phyloP scores from a whole-genome alignment of 768 basidiomycete species.

The Phylloporus sp. region DNA sequence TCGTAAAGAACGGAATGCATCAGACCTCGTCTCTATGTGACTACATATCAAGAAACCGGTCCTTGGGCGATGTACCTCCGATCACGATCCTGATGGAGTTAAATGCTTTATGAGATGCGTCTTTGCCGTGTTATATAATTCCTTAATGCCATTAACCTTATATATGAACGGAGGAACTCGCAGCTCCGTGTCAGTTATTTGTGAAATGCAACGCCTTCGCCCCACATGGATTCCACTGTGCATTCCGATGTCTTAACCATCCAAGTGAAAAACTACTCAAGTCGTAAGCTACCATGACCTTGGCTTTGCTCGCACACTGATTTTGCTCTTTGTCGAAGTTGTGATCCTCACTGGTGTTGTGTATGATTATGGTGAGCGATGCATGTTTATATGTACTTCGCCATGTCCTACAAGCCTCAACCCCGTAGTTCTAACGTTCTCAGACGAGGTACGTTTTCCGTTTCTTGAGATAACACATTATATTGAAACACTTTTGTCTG shows the following conservation, averaged over 20 bases:
- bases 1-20: not conserved
- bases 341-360: not conserved
- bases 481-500: not conserved
- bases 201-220: not conserved
- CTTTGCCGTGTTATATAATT: not conserved
- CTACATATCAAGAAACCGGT: not conserved
- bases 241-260: not conserved
- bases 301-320: not conserved
- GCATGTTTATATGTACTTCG: not conserved
- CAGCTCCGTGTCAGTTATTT: not conserved
- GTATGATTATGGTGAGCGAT: not conserved
- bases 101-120: not conserved
- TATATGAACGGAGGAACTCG: not conserved
- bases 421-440: not conserved
- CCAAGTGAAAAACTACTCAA: not conserved
- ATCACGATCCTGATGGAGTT: not conserved
- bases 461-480: not conserved
- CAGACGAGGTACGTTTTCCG: not conserved
- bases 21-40: not conserved
- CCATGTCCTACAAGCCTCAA: not conserved
- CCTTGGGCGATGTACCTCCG: not conserved
- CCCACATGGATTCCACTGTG: not conserved
- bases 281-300: not conserved
- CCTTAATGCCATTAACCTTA: not conserved
- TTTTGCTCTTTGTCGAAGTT: not conserved